A percentile compares a stretch with the other conserved stretches of the same genome.
These are phyloP conservation scores for Pythium scleroteichum DNA, from an alignment of 352 stramenopile genomes.

Conservation along the genomic window DNA sequence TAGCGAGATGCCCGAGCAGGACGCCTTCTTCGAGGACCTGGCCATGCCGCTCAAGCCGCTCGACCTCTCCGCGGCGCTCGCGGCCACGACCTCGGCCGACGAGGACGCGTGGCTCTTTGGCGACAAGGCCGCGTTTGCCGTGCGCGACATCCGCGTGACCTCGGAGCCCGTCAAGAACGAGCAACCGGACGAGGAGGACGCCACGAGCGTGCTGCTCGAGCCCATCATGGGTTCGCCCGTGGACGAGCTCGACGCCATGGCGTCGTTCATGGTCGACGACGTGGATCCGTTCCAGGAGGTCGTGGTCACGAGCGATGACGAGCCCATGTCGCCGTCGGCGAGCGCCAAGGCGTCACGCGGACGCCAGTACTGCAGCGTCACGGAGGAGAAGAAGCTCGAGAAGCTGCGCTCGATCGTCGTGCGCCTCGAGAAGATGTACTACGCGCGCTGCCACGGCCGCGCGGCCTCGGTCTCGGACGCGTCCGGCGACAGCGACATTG, in stretches of 20 bases:
- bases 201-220: slow-evolving; percentile 59
- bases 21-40: slow-evolving; percentile 16
- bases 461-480: background rate
- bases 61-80: background rate
- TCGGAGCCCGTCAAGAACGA: background rate
- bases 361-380: slow-evolving; percentile 10
- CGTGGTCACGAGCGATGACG: slow-evolving; percentile 27
- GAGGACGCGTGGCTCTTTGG: slow-evolving; percentile 30
- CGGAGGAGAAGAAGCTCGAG: slow-evolving; percentile 38
- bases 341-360: slow-evolving; percentile 3
- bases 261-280: slow-evolving; percentile 55
- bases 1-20: slow-evolving; percentile 14
- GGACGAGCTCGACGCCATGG: slow-evolving; percentile 65
- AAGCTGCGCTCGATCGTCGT: slow-evolving; percentile 54
- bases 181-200: slow-evolving; percentile 30
- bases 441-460: slow-evolving; percentile 51
- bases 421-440: slow-evolving; percentile 63
- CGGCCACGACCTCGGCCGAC: background rate
- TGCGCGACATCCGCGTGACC: slow-evolving; percentile 24
- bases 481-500: slow-evolving; percentile 9
- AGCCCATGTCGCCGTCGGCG: slow-evolving; percentile 17
- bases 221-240: slow-evolving; percentile 54
- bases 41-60: slow-evolving; percentile 23
- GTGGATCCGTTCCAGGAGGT: slow-evolving; percentile 62
- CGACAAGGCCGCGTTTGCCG: slow-evolving; percentile 20